Conservation (phyloP, 2,329 filamentous ascomycete species). For the Fusarium circinatum region DNA sequence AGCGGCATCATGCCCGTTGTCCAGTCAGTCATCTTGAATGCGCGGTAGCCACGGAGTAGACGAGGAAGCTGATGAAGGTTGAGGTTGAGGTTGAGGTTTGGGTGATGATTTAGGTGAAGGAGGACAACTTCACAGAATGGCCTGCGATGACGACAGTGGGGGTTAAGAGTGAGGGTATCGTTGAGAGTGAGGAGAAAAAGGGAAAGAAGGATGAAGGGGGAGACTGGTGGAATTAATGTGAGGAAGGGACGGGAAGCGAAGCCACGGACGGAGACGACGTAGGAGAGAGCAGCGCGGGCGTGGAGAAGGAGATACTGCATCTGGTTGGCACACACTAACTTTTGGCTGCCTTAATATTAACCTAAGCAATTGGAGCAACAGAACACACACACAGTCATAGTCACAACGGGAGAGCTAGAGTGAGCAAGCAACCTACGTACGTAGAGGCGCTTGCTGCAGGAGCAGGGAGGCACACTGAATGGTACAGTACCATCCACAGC, state of each 20-base stretch:
- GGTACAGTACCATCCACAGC: slow-evolving; percentile 14
- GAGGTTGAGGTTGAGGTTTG: slow-evolving; percentile 9
- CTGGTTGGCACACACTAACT: slow-evolving; percentile 7
- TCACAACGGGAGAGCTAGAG: slow-evolving; percentile 1
- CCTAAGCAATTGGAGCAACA: slow-evolving; percentile 14
- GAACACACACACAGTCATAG: background rate
- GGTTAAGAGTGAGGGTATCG: slow-evolving; percentile 31
- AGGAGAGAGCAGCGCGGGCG: slow-evolving; percentile 31
- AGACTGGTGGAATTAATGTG: slow-evolving; percentile 36
- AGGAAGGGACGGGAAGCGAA: slow-evolving; percentile 23
- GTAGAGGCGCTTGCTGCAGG: slow-evolving; percentile 6
- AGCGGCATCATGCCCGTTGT: slow-evolving; percentile 61
- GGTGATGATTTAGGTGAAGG: slow-evolving; percentile 8
- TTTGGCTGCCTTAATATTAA: background rate
- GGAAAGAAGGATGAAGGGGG: slow-evolving; percentile 15
- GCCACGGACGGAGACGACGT: slow-evolving; percentile 23
- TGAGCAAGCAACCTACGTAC: background rate
- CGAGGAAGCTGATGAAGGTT: slow-evolving; percentile 6
- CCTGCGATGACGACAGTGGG: slow-evolving; percentile 22
- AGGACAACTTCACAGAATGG: slow-evolving; percentile 15
- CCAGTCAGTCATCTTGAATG: slow-evolving; percentile 47
- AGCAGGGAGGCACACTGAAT: slow-evolving; percentile 18
- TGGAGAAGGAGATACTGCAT: slow-evolving; percentile 31
- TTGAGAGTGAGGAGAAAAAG: slow-evolving; percentile 25
- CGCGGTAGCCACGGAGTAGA: slow-evolving; percentile 25